phyloP scores from a whole-genome alignment of 2,329 filamentous ascomycete species.

The Cladobotryum mycophilum region DNA sequence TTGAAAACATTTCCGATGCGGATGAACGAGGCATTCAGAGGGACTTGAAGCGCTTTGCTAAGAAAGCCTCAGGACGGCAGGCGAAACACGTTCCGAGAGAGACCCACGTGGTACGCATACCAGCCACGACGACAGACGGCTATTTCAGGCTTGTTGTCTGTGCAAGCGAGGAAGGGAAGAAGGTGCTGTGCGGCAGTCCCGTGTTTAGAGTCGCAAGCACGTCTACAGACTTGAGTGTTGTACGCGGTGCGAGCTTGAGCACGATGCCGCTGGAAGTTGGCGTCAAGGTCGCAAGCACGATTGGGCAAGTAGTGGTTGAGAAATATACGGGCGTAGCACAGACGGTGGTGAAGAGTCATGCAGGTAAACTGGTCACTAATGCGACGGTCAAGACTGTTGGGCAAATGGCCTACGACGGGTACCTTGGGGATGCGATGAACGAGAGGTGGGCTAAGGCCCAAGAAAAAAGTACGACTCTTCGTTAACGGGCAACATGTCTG shows the following conservation, averaged over 20 bases:
- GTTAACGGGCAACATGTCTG: constrained; percentile 25
- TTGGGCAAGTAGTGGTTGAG: constrained; percentile 40
- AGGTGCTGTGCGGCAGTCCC: constrained; percentile 57
- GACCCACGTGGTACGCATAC: constrained; percentile 59
- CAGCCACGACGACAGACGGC: constrained; percentile 56
- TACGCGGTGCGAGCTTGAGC: constrained; percentile 58
- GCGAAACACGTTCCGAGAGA: constrained; percentile 50
- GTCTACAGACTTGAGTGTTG: constrained; percentile 52
- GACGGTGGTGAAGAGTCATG: constrained; percentile 33
- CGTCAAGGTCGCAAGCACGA: constrained; percentile 47
- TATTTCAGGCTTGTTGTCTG: constrained; percentile 65
- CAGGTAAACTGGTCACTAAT: constrained; percentile 32
- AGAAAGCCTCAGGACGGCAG: constrained; percentile 43
- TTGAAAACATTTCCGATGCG: constrained; percentile 43
- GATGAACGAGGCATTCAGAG: constrained; percentile 64
- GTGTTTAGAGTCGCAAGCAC: constrained; percentile 64
- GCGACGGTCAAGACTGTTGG: constrained; percentile 33
- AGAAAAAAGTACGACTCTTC: constrained; percentile 27
- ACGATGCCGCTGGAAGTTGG: constrained; percentile 63
- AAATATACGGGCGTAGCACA: constrained; percentile 35
- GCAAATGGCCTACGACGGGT: constrained; percentile 31
- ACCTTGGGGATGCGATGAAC: constrained; percentile 23
- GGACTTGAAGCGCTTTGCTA: constrained; percentile 58
- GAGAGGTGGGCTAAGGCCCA: constrained; percentile 30
- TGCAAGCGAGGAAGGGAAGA: constrained; percentile 36